Evolutionary conservation across 352 stramenopile genomes (phyloP).

Genomic region (Globisporangium iwayamae): DNA sequence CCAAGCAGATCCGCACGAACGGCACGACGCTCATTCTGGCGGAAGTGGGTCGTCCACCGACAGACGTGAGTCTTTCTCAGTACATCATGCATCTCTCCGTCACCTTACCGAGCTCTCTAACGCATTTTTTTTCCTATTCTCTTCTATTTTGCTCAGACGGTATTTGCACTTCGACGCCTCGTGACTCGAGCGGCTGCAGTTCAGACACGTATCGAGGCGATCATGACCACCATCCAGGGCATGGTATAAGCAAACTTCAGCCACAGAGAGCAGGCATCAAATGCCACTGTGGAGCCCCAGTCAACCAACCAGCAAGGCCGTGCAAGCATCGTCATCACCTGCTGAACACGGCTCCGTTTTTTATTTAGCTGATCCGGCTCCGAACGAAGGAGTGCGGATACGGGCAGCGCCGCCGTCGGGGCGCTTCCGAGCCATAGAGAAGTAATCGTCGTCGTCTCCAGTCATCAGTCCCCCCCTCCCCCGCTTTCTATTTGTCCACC

Average conservation of each 20-base stretch:
- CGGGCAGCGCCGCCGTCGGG: neutral
- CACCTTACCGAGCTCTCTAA: neutral
- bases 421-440: conserved; percentile 16
- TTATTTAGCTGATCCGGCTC: conserved; percentile 19
- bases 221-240: conserved; percentile 29
- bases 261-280: too few relatives aligned
- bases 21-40: conserved; percentile 59
- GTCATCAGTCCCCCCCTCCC: neutral
- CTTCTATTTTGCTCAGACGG: conserved; percentile 20
- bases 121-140: neutral
- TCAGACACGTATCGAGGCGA: conserved; percentile 46
- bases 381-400: conserved; percentile 20
- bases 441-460: conserved; percentile 9
- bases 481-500: conserved; percentile 9
- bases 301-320: neutral
- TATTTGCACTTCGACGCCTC: conserved; percentile 44
- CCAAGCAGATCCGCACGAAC: conserved; percentile 64
- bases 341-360: conserved; percentile 5
- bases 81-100: neutral
- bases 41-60: conserved; percentile 40
- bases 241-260: conserved; percentile 20
- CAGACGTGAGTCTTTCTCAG: conserved; percentile 23
- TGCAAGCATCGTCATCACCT: neutral
- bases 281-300: too few relatives aligned
- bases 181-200: conserved; percentile 44